Base-by-base conservation (phyloP, 2,329 filamentous ascomycete species). In the Cadophora malorum region DNA sequence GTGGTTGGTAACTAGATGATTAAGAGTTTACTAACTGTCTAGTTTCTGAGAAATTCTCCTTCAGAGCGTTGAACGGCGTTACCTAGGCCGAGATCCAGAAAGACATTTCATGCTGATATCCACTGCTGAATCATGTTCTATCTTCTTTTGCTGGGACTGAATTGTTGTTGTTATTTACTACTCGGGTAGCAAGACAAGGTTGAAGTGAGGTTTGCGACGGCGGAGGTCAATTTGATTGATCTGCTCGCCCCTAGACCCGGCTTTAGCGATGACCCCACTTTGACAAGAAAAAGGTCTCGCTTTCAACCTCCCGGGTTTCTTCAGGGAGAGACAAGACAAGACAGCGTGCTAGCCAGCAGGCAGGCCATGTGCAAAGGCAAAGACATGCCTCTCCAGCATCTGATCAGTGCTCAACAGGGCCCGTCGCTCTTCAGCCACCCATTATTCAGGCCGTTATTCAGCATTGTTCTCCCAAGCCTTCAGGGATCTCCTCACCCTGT, bases 381-480 rank as follows among this genome's bases (percentile, higher is more conserved):
- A 41, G 56, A 60, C 63, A 52, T 53, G 53, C 41, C 41, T 52
- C 38, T 38, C 23, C 62, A 41, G 62, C 52, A 45, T 56, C 62
- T 31, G 28, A 65, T 56, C 63, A 59, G 53, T 59, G 58, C 63
- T 59, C 47, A 56, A 60, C 63, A 52, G 33, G 28, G 28, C 41
- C 53, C 53, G 19, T 49, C 21, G 8, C 12, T 33, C 19, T 41
- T 59, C 63, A 65, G 53, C 63, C 63, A 65, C 63, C 49, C 55
- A 65, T 59, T 65, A 50, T 65, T 65, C 53, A 65, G 38, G 63
- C 45, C 63, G 53, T 59, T 65, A 65, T 49, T 65, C 52, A 65
- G 41, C 38, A 59, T 59, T 49, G 63, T 52, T 41, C 47, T 65
- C 63, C 31, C 33, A n/a, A 19, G n/a, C 16, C 35, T 14, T 14